Conservation (phyloP, 805 yeast species). For the Candida boidinii region DNA sequence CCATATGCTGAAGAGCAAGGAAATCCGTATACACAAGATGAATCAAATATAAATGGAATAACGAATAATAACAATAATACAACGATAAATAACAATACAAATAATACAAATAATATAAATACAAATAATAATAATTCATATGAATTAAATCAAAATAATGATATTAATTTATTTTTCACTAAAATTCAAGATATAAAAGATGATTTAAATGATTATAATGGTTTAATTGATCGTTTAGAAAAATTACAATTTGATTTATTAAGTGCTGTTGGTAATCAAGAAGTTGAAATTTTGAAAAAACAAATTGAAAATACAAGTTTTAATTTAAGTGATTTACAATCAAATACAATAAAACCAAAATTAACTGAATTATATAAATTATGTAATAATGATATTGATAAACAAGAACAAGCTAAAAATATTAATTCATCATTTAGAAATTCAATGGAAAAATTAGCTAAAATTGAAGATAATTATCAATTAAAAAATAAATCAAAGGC, state of each 20-base stretch:
- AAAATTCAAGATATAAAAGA: constrained; percentile 61
- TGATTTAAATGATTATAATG: constrained; percentile 62
- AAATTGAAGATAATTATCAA: constrained; percentile 78
- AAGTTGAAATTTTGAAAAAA: constrained; percentile 57
- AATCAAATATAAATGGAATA: too few species aligned
- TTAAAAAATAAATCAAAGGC: constrained; percentile 82
- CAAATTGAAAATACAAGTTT: constrained; percentile 71
- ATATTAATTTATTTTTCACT: constrained; percentile 47
- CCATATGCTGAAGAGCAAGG: constrained; percentile 18
- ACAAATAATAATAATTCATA: too few species aligned
- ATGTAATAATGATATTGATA: constrained; percentile 66
- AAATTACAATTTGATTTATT: constrained; percentile 61
- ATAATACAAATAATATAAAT: too few species aligned
- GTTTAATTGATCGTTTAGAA: constrained; percentile 60
- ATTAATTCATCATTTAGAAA: constrained; percentile 78
- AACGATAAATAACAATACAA: too few species aligned
- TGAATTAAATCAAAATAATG: constrained; percentile 4
- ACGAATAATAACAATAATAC: too few species aligned
- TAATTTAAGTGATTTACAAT: constrained; percentile 74
- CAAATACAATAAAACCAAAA: constrained; percentile 55
- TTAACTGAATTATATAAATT: constrained; percentile 70
- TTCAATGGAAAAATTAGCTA: constrained; percentile 78
- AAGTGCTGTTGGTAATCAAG: constrained; percentile 65
- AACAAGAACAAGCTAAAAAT: constrained; percentile 85
- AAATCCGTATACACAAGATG: constrained; percentile 12